Conservation (phyloP, 148 eudicot species). For the Arbutus unedo region DNA sequence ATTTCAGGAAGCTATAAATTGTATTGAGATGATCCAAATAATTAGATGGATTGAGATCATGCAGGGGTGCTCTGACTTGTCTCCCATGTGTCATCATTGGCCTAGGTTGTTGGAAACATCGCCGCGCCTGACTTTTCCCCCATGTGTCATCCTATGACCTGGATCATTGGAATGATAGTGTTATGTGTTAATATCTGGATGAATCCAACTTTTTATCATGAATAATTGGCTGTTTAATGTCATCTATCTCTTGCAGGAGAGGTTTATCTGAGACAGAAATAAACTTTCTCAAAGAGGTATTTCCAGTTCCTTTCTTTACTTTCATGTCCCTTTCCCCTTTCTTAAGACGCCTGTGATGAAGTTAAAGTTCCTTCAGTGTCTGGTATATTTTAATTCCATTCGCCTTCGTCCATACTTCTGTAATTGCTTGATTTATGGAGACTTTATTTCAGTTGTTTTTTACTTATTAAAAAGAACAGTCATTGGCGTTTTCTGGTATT, state of each 20-base stretch:
- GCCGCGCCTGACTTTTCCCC: background rate
- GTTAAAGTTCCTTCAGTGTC: background rate
- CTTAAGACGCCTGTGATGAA: background rate
- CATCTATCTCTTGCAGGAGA: slow-evolving; percentile 55
- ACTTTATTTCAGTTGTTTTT: background rate
- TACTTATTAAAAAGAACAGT: background rate
- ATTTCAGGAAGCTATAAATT: background rate
- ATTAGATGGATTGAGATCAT: background rate
- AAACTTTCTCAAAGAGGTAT: slow-evolving; percentile 72
- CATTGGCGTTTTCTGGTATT: background rate
- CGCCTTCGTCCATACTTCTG: background rate
- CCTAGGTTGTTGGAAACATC: background rate
- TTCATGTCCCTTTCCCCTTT: slow-evolving; percentile 7
- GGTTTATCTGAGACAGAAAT: slow-evolving; percentile 90
- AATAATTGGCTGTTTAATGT: background rate
- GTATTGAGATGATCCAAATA: background rate
- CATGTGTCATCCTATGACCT: background rate
- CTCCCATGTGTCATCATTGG: background rate
- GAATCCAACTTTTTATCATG: background rate
- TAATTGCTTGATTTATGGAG: background rate
- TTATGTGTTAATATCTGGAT: background rate
- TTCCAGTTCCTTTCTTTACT: slow-evolving; percentile 1
- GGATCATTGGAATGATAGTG: background rate
- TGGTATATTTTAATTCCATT: background rate
- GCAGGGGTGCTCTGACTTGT: background rate